phyloP scores from a whole-genome alignment of 805 yeast species.

The Phaffomyces antillensis region DNA sequence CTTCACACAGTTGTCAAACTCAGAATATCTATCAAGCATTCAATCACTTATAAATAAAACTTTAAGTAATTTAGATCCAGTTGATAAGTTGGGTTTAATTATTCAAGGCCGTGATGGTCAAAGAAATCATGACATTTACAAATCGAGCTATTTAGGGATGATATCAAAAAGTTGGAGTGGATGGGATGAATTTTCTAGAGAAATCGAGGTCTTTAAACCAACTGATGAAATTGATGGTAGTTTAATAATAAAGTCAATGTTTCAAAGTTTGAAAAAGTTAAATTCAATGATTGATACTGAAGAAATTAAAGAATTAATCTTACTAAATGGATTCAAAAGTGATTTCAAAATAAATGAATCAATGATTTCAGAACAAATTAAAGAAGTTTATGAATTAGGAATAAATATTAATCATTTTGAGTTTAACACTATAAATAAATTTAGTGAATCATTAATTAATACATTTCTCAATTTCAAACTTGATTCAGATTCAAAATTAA shows the following conservation, averaged over 20 bases:
- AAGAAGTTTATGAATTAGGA: neutral
- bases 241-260: neutral
- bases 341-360: neutral
- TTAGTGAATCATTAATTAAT: neutral
- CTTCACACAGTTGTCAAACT: conserved; percentile 18
- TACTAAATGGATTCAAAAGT: conserved; percentile 5
- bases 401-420: conserved; percentile 3
- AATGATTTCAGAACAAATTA: neutral
- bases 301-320: conserved; percentile 2
- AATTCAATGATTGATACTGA: conserved; percentile 6
- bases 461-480: neutral
- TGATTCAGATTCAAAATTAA: neutral
- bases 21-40: conserved; percentile 24
- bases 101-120: conserved; percentile 39
- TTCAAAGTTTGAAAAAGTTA: conserved; percentile 4
- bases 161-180: conserved; percentile 39
- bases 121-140: conserved; percentile 27
- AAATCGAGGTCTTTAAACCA: conserved; percentile 23
- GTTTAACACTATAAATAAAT: neutral
- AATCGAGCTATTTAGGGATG: conserved; percentile 41
- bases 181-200: conserved; percentile 38
- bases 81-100: conserved; percentile 42
- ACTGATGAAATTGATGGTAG: conserved; percentile 5
- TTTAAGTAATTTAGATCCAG: conserved; percentile 23
- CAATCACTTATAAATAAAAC: conserved; percentile 22